A percentile compares a stretch with the other conserved stretches of the same genome.
These are phyloP conservation scores for Solanum piurae DNA, from an alignment of 257 asterid genomes.

Conservation along the genomic window DNA sequence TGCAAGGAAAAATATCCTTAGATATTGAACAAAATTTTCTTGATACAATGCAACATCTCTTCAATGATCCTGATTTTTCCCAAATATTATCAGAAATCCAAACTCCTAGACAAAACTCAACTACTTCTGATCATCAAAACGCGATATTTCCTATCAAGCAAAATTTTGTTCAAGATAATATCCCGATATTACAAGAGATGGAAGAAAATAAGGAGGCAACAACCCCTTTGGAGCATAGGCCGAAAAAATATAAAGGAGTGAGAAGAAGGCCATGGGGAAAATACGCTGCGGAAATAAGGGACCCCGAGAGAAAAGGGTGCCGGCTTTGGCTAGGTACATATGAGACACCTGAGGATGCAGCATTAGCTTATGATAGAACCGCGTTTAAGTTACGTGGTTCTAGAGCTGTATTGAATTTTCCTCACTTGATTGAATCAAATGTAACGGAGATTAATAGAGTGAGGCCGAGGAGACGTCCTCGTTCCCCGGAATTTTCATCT, in stretches of 20 bases:
- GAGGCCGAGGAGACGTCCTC: not conserved
- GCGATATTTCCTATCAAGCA: not conserved
- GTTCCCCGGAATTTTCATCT: not conserved
- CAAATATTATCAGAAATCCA: not conserved
- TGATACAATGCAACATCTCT: not conserved
- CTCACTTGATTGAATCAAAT: not conserved
- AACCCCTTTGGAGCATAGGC: not conserved
- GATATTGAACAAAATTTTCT: not conserved
- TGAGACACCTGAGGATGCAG: conserved; percentile 2
- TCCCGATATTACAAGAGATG: not conserved
- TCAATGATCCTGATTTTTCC: not conserved
- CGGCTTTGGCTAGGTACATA: not conserved
- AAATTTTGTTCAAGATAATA: not conserved
- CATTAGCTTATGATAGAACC: not conserved
- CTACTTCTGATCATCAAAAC: not conserved
- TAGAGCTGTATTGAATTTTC: not conserved
- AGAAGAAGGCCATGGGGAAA: conserved; percentile 1
- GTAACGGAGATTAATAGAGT: not conserved
- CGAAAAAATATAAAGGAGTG: not conserved
- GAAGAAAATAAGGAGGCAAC: not conserved
- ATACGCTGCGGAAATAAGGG: conserved; percentile 2
- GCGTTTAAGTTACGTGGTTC: not conserved
- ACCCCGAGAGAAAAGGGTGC: not conserved
- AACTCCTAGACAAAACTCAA: not conserved
- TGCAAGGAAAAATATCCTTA: not conserved